A percentile compares a stretch with the other conserved stretches of the same genome.
phyloP scores from a whole-genome alignment of 164 flowering plant genomes.

The Berberis vulgaris region DNA sequence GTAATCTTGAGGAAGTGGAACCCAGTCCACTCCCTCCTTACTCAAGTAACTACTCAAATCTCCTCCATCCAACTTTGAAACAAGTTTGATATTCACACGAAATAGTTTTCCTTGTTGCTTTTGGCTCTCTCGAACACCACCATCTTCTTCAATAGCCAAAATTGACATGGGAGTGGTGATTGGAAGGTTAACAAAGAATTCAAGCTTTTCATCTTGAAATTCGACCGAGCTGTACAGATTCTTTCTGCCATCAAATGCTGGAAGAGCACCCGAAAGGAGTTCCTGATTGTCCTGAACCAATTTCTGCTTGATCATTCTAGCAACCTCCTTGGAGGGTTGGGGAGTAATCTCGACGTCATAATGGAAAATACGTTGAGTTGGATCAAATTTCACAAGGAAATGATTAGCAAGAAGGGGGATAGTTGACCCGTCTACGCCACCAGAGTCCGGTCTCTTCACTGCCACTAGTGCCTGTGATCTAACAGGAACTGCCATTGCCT shows the following conservation, averaged over 20 bases:
- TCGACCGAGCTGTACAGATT: conserved; percentile 70
- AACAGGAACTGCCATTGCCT: conserved; percentile 7
- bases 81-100: conserved; percentile 57
- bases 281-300: conserved; percentile 50
- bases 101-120: conserved; percentile 42
- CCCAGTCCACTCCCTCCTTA: conserved; percentile 41
- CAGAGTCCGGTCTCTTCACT: conserved; percentile 79
- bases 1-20: conserved; percentile 85
- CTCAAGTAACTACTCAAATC: conserved; percentile 48
- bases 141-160: conserved; percentile 9
- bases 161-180: conserved; percentile 30
- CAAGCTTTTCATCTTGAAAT: conserved; percentile 59
- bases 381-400: conserved; percentile 67
- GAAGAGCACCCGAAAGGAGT: conserved; percentile 47
- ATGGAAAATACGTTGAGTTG: conserved; percentile 53
- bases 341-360: conserved; percentile 87
- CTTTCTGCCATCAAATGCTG: conserved; percentile 81
- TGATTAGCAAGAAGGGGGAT: conserved; percentile 87
- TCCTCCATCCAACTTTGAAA: conserved; percentile 58
- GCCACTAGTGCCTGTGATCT: conserved; percentile 26
- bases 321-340: conserved; percentile 69
- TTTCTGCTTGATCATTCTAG: conserved; percentile 64
- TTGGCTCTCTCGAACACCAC: conserved; percentile 18
- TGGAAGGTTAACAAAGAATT: conserved; percentile 60
- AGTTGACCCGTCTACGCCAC: conserved; percentile 64